Conservation (phyloP, 441 rosid genomes). For the Brassica hybrid region DNA sequence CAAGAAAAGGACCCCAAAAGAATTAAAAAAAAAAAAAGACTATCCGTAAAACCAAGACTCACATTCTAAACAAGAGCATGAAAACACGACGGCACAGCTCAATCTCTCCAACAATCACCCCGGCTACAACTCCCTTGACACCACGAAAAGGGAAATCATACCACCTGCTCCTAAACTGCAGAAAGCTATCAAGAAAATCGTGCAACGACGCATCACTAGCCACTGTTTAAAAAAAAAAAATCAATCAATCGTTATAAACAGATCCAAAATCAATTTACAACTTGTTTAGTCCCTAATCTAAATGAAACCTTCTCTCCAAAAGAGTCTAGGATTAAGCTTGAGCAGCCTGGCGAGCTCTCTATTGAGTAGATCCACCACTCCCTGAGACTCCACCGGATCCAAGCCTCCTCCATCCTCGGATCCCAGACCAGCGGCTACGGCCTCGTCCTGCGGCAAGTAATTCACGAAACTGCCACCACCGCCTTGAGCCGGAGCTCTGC, state of each 20-base stretch:
- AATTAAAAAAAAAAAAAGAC: background rate
- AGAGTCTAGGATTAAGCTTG: conserved; percentile 78
- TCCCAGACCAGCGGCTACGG: conserved; percentile 82
- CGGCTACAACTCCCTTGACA: conserved; percentile 84
- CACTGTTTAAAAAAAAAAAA: conserved; percentile 48
- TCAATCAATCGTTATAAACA: background rate
- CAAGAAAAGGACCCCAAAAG: conserved; percentile 15
- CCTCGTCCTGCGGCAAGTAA: conserved; percentile 98
- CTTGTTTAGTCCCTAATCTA: background rate
- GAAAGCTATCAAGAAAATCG: conserved; percentile 79
- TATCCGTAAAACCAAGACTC: conserved; percentile 13
- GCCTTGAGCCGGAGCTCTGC: conserved; percentile 40
- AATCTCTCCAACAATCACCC: conserved; percentile 83
- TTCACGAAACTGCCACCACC: conserved; percentile 63
- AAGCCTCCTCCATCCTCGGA: conserved; percentile 74
- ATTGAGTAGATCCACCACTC: conserved; percentile 94
- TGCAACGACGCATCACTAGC: conserved; percentile 81
- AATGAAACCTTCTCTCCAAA: conserved; percentile 82
- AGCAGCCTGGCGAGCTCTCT: conserved; percentile 82
- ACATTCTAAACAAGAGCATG: conserved; percentile 93
- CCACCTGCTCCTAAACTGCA: conserved; percentile 92
- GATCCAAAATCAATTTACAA: background rate
- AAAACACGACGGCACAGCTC: conserved; percentile 87
- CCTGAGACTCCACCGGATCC: conserved; percentile 94
- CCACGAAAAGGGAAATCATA: conserved; percentile 94